A percentile compares a stretch with the other conserved stretches of the same genome.
phyloP scores from a whole-genome alignment of 225 moss, liverwort and hornwort genomes.

The Pleurozium schreberi region DNA sequence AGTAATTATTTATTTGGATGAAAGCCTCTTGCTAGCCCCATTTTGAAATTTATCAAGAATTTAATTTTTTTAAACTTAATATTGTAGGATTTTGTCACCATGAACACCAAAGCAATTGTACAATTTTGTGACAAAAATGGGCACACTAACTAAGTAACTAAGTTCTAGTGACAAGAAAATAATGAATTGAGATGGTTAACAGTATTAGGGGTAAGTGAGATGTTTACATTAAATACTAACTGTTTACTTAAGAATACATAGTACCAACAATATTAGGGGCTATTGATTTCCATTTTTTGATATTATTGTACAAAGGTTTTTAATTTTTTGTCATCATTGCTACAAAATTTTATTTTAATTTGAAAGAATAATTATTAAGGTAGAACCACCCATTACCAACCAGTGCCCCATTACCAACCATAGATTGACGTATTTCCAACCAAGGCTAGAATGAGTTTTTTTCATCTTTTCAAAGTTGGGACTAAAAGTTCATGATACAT shows the following conservation, averaged over 20 bases:
- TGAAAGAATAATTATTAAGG: background rate
- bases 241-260: background rate
- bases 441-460: no score
- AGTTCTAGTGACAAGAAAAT: background rate
- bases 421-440: no score
- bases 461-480: no score
- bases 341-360: background rate
- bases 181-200: background rate
- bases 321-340: no score
- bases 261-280: no score
- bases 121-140: background rate
- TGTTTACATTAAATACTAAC: background rate
- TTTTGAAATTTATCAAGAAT: background rate
- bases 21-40: background rate
- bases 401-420: no score
- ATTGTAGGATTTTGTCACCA: background rate
- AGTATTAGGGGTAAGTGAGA: background rate
- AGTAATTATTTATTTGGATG: background rate
- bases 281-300: fast-evolving
- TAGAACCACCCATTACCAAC: no score
- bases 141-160: background rate
- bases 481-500: no score
- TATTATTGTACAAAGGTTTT: background rate
- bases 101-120: background rate
- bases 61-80: background rate